A percentile compares a stretch with the other conserved stretches of the same genome.
Conservation (phyloP, 208 protist genomes). For the Tritrichomonas foetus region DNA sequence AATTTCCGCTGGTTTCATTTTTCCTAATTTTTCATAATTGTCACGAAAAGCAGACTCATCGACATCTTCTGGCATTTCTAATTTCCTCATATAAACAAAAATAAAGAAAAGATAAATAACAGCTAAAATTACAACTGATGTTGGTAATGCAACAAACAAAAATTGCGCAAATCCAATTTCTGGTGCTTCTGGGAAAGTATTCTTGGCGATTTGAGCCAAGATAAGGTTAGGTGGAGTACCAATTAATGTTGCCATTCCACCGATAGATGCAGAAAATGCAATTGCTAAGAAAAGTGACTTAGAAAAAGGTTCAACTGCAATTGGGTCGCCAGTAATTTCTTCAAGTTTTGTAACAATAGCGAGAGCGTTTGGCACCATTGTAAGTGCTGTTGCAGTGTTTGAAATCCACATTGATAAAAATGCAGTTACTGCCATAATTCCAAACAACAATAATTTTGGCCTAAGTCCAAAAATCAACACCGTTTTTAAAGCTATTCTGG, state of each 20-base stretch:
- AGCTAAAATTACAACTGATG: background rate
- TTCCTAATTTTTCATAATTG: background rate
- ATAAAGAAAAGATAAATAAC: background rate
- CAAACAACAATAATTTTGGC: slow-evolving; percentile 45
- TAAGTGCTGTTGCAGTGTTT: slow-evolving; percentile 49
- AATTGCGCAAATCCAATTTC: background rate
- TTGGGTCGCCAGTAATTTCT: background rate
- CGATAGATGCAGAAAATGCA: slow-evolving; percentile 39
- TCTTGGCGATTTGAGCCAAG: background rate
- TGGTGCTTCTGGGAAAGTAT: background rate
- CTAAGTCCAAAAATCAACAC: slow-evolving; percentile 38
- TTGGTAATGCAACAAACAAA: slow-evolving; percentile 34
- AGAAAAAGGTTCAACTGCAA: background rate
- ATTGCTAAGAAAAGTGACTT: background rate
- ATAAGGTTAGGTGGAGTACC: slow-evolving; percentile 53
- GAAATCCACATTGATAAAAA: slow-evolving; percentile 53
- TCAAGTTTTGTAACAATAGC: slow-evolving; percentile 15
- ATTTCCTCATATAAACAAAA: background rate
- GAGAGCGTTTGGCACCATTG: slow-evolving; percentile 1
- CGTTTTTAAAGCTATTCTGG: slow-evolving; percentile 40
- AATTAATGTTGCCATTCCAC: slow-evolving; percentile 50
- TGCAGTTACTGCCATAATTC: slow-evolving; percentile 45
- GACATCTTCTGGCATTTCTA: background rate
- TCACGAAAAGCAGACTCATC: background rate
- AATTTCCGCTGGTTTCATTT: background rate